These are phyloP conservation scores for Yamadazyma sp. DNA, from an alignment of 805 yeast genomes.

Conservation along the genomic window DNA sequence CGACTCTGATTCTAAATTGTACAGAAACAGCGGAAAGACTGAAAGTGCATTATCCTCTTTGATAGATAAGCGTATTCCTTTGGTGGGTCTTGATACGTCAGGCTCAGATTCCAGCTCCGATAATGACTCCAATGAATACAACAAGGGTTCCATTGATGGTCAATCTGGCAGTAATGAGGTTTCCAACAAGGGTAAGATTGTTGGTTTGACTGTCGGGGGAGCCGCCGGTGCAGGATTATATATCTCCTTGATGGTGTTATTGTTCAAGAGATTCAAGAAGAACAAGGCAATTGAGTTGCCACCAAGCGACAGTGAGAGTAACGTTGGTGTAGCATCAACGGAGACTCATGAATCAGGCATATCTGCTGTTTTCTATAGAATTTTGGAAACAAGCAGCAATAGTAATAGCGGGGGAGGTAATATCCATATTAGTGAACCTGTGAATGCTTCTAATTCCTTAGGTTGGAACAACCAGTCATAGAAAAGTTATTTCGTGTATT, in stretches of 20 bases:
- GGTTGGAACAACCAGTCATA: constrained; percentile 51
- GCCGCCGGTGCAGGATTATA: constrained; percentile 72
- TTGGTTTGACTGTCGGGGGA: constrained; percentile 83
- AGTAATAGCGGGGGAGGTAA: constrained; percentile 17
- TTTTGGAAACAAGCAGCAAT: constrained; percentile 15
- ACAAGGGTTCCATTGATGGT: constrained; percentile 38
- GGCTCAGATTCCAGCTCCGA: constrained; percentile 17
- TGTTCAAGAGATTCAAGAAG: constrained; percentile 50
- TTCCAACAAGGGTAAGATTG: constrained; percentile 45
- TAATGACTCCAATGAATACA: constrained; percentile 10
- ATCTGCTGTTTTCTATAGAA: constrained; percentile 29
- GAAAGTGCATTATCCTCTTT: constrained; percentile 58
- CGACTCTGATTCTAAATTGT: constrained; percentile 56
- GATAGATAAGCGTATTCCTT: constrained; percentile 71
- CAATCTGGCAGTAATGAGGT: constrained; percentile 13
- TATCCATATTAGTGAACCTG: constrained; percentile 60
- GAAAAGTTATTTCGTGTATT: constrained; percentile 10
- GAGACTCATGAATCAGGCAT: constrained; percentile 23
- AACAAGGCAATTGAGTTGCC: constrained; percentile 41
- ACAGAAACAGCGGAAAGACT: constrained; percentile 56
- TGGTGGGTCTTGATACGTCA: constrained; percentile 41
- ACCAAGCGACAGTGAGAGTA: constrained; percentile 40
- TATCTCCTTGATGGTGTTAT: constrained; percentile 56
- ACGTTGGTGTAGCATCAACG: constrained; percentile 25
- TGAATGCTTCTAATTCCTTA: constrained; percentile 66